These are phyloP conservation scores for Naganishia antarctica DNA, from an alignment of 768 basidiomycete genomes.

Conservation along the genomic window DNA sequence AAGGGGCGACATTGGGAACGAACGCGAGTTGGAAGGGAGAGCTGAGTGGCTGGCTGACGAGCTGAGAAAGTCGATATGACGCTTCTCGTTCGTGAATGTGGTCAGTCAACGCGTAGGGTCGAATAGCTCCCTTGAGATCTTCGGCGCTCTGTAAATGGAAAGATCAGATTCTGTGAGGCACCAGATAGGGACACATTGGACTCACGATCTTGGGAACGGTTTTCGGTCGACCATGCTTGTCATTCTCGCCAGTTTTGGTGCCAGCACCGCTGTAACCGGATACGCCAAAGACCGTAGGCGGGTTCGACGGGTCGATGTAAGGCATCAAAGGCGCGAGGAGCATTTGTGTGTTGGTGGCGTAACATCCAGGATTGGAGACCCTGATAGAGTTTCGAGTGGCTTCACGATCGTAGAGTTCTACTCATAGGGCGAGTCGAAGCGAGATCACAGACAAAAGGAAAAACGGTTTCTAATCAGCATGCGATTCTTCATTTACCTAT, in stretches of 20 bases:
- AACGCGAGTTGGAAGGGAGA: constrained; percentile 64
- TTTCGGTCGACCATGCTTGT: constrained; percentile 64
- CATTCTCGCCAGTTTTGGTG: constrained; percentile 61
- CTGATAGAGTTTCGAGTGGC: constrained; percentile 66
- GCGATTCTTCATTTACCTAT: constrained; percentile 30
- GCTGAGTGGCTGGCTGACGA: constrained; percentile 49
- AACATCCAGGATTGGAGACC: constrained; percentile 97
- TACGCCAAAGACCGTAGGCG: constrained; percentile 82
- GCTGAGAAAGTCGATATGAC: constrained; percentile 67
- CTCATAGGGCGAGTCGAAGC: constrained; percentile 24
- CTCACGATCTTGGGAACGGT: constrained; percentile 71
- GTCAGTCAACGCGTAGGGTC: constrained; percentile 85
- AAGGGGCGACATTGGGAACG: constrained; percentile 78
- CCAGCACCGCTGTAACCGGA: constrained; percentile 96
- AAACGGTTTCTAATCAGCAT: constrained; percentile 38
- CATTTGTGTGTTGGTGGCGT: constrained; percentile 86
- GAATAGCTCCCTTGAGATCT: constrained; percentile 67
- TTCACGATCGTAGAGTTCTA: constrained; percentile 81
- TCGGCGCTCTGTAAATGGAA: constrained; percentile 54
- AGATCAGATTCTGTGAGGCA: too few relatives aligned
- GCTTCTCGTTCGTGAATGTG: constrained; percentile 99
- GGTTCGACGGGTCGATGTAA: constrained; percentile 58
- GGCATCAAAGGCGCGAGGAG: constrained; percentile 82
- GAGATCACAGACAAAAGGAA: constrained; percentile 44
- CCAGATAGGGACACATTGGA: constrained; percentile 6